Percentiles rank a stretch among this genome's conserved stretches.
Conservation (phyloP, 192 early-diverging fungal genomes). For the Gonapodya sp. region DNA sequence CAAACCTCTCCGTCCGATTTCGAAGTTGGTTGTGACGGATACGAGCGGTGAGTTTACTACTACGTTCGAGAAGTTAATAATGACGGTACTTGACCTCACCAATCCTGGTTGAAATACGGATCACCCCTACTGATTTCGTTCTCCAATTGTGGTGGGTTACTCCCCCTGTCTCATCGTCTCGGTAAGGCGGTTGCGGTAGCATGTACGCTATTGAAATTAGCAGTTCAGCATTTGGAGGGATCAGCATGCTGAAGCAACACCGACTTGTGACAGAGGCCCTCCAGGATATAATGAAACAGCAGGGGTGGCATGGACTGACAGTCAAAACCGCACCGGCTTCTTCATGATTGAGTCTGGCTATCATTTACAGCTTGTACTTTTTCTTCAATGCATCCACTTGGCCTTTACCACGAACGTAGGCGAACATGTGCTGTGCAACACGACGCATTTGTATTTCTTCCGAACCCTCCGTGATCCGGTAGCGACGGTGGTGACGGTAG, state of each 20-base stretch:
- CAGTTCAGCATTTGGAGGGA: slow-evolving; percentile 63
- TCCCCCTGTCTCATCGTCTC: neutral
- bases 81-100: no score
- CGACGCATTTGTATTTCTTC: slow-evolving; percentile 11
- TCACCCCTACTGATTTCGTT: no score
- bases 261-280: slow-evolving; percentile 77
- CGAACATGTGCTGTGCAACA: neutral
- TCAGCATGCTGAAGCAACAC: slow-evolving; percentile 79
- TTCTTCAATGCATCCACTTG: neutral
- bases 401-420: neutral
- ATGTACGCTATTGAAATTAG: slow-evolving; percentile 93
- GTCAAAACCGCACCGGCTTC: neutral
- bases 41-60: neutral
- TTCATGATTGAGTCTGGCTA: neutral
- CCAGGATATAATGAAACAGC: slow-evolving; percentile 72
- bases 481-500: slow-evolving; percentile 12
- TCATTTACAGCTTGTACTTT: neutral
- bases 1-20: neutral
- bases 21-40: neutral
- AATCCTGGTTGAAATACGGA: no score
- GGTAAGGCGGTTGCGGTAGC: slow-evolving; percentile 86
- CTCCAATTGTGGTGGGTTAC: no score
- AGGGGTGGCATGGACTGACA: slow-evolving; percentile 66
- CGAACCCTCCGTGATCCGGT: slow-evolving; percentile 11
- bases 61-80: no score